Evolutionary conservation across 2,329 filamentous ascomycete genomes (phyloP), one percentile per base, ranked within the genome.

Genomic region (Remersonia thermophila): DNA sequence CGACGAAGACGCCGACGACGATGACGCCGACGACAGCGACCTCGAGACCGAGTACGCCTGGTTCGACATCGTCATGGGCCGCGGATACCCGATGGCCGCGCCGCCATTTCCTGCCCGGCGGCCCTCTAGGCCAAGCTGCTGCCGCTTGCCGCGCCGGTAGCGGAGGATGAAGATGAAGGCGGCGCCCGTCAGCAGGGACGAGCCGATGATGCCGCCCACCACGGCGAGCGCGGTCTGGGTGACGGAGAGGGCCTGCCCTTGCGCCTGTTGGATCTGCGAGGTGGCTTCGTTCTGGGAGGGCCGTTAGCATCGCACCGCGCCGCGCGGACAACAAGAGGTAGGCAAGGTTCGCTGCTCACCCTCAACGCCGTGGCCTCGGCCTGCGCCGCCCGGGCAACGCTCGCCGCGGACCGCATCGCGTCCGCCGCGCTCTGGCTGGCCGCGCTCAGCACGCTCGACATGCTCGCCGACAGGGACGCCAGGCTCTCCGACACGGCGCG

Each of bases 211-310:
- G 32, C 57, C 59, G 11, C 56, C 61, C 3, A 63, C 57, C 13
- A 66, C 56, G 8, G 59, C 61, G 4, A 64, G 40, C 1, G 61
- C 60, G 0, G 55, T 55, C 48, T 65, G 59, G 1, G 60, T 63
- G 12, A 57, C 57, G 3, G 60, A 62, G 2, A 63, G 53, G 3
- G 60, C 58, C 3, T 57, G 48, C 13, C 52, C 57, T 35, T 62
- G 59, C 1, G 60, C 55, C 12, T 54, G 49, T 13, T 52, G 46
- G 12, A 59, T 49, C 27, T 55, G 51, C 3, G 37, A 37, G 20
- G 47, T 49, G 5, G 56, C 56, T n/a, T 58, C 49, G 28, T 48
- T 44, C 50, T 55, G 34, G n/a, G n/a, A 13, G 18, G 20, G 20
- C 20, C 20, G 20, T 23, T 23, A 23, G 20, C 5, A 23, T 9